phyloP scores from a whole-genome alignment of 1,284 basidiomycete genomes.

The Trichosporon coremiiforme region DNA sequence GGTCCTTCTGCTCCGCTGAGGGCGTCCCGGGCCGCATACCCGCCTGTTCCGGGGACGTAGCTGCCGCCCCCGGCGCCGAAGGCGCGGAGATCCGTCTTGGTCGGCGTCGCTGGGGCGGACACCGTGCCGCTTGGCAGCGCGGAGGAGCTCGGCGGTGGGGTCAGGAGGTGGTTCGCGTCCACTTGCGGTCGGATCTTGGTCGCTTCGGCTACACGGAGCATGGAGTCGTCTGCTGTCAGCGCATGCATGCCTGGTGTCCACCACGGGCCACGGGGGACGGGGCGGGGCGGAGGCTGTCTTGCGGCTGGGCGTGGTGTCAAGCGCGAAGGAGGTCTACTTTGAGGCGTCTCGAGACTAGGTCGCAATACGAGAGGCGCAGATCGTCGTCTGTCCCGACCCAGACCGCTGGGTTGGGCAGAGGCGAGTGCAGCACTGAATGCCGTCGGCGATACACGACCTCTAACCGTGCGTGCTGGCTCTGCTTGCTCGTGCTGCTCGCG shows the following conservation, averaged over 20 bases:
- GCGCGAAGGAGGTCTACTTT: background rate
- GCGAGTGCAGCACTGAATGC: too few species aligned
- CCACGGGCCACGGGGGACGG: background rate
- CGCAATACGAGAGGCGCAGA: too few species aligned
- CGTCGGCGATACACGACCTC: too few species aligned
- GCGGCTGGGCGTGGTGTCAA: too few species aligned
- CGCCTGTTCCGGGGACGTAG: background rate
- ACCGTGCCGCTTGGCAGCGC: background rate
- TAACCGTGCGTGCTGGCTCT: too few species aligned
- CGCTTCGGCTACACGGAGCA: constrained; percentile 3
- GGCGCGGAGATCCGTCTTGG: background rate
- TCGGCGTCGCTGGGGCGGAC: background rate
- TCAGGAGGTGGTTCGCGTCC: background rate
- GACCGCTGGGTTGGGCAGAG: too few species aligned
- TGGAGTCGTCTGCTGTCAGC: constrained; percentile 15
- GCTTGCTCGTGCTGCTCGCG: too few species aligned
- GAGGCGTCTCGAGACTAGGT: too few species aligned
- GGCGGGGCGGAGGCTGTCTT: too few species aligned
- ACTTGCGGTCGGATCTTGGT: background rate
- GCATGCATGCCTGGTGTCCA: background rate
- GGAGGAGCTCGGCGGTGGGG: background rate
- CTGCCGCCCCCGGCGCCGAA: background rate
- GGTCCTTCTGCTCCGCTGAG: background rate
- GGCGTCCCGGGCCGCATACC: too few species aligned
- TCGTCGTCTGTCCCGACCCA: too few species aligned